phyloP scores from a whole-genome alignment of 2,329 filamentous ascomycete genomes.

The Passalora sequoiae region DNA sequence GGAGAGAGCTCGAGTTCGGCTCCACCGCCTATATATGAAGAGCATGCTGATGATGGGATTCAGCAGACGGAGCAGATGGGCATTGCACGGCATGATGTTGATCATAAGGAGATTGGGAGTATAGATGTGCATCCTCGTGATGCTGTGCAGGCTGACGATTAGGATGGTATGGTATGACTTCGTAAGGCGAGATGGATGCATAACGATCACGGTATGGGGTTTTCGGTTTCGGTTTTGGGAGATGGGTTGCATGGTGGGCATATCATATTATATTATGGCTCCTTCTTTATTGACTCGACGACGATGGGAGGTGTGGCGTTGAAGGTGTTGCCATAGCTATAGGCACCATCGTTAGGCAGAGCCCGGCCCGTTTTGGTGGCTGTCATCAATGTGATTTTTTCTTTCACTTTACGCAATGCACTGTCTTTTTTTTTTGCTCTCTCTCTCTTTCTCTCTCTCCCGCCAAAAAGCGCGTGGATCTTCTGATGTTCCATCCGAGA shows the following conservation, averaged over 20 bases:
- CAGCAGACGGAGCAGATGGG: constrained; percentile 11
- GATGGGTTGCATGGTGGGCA: background rate
- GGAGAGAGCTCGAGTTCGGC: constrained; percentile 25
- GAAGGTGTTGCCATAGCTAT: background rate
- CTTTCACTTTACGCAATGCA: too few relatives aligned
- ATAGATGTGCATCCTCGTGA: constrained; percentile 16
- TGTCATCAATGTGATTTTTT: too few relatives aligned
- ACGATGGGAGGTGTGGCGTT: background rate
- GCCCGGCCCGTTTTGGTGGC: too few relatives aligned
- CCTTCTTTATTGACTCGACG: background rate
- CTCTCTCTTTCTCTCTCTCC: too few relatives aligned
- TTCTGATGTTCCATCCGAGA: too few relatives aligned
- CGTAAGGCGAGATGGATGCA: background rate
- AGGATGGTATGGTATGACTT: too few relatives aligned
- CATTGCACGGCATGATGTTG: constrained; percentile 13
- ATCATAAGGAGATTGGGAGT: constrained; percentile 23
- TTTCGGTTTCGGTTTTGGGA: too few relatives aligned
- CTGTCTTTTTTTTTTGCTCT: too few relatives aligned
- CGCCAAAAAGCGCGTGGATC: too few relatives aligned
- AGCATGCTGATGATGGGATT: constrained; percentile 23
- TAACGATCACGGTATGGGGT: background rate
- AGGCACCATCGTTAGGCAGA: too few relatives aligned
- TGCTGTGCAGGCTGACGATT: constrained; percentile 2
- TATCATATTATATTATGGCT: background rate
- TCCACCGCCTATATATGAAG: constrained; percentile 26